Base-by-base conservation (phyloP, 2,329 filamentous ascomycete genomes). In the Akanthomyces muscarius region DNA sequence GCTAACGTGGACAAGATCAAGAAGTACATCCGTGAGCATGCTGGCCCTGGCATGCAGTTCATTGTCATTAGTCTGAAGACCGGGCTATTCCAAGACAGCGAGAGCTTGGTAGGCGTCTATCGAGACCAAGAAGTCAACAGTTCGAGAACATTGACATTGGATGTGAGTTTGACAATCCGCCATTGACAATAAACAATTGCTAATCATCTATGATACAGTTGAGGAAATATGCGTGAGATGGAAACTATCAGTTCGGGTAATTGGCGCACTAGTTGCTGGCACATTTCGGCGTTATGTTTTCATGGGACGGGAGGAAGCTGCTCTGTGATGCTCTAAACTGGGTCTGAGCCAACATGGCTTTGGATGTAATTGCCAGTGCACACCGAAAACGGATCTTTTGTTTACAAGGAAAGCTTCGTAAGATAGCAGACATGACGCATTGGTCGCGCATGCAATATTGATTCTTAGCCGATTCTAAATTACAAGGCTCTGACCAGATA, bases 51-150 rank as follows among this genome's bases (percentile, higher is more conserved):
- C 16, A 98, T 98, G 92, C 95, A 99, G 75, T 99, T 99, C 70
- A 96, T 99, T 65, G 95, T 99, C 68, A 99, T 99, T 75, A 92
- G 88, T 78, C 83, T 99, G 74, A 99, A 99, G 83, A 90, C 92
- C 0, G 93, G 92, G 1, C 81, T 99, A 63, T 99, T 98, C 79
- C 93, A 99, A 77, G 91, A 96, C 75, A 97, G 92, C 72, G 93
- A 99, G 81, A 96, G 92, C 65, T 76, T 99, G 69, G 92, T 99
- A 5, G 95, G 95, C 58, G 92, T 99, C 13, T 98, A 97, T 80
- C 84, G 95, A 68, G 96, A 99, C 73, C 95, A 99, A 78, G 87
- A 89, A 63, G 91, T 92, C 63, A 99, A 98, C 77, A 96, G 89
- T 71, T 96, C 90, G 69, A 90, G 92, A 77, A 91, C 92, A 44